Conservation (phyloP, 2,329 filamentous ascomycete genomes). For the Acarospora socialis region DNA sequence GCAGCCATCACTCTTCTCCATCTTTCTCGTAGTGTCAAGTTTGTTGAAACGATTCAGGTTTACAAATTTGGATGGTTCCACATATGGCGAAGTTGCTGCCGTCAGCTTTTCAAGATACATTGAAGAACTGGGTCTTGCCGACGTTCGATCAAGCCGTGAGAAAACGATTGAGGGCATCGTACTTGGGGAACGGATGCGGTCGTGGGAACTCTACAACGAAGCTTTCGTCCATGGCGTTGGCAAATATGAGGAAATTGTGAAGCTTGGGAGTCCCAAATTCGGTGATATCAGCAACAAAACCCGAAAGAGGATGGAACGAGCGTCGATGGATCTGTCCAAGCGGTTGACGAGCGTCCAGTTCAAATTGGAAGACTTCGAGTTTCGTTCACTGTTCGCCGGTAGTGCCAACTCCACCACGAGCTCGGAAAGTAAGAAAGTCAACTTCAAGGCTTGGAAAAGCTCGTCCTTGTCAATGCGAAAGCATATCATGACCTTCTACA, state of each 20-base stretch:
- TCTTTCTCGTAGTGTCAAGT: conserved; percentile 47
- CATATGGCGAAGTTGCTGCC: conserved; percentile 46
- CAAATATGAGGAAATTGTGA: conserved; percentile 60
- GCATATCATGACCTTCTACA: conserved; percentile 58
- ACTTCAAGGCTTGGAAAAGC: conserved; percentile 71
- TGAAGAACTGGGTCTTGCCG: conserved; percentile 60
- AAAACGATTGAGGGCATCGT: conserved; percentile 82
- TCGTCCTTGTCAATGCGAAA: conserved; percentile 62
- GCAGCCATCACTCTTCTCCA: conserved; percentile 41
- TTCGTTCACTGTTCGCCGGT: conserved; percentile 77
- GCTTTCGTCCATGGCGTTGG: conserved; percentile 84
- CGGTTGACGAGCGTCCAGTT: conserved; percentile 55
- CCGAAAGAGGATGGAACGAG: conserved; percentile 64
- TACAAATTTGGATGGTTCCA: conserved; percentile 47
- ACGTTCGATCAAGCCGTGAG: conserved; percentile 68
- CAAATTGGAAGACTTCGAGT: conserved; percentile 78
- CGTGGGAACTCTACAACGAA: conserved; percentile 69
- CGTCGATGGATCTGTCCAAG: conserved; percentile 63
- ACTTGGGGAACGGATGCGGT: conserved; percentile 79
- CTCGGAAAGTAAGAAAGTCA: conserved; percentile 59
- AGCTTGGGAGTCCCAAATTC: conserved; percentile 55
- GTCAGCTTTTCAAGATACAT: conserved; percentile 45
- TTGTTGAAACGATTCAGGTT: conserved; percentile 45
- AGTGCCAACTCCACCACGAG: conserved; percentile 71
- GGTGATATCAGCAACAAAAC: conserved; percentile 56